These are phyloP conservation scores for Starmerella etchellsii DNA, from an alignment of 805 yeast genomes.

Conservation along the genomic window DNA sequence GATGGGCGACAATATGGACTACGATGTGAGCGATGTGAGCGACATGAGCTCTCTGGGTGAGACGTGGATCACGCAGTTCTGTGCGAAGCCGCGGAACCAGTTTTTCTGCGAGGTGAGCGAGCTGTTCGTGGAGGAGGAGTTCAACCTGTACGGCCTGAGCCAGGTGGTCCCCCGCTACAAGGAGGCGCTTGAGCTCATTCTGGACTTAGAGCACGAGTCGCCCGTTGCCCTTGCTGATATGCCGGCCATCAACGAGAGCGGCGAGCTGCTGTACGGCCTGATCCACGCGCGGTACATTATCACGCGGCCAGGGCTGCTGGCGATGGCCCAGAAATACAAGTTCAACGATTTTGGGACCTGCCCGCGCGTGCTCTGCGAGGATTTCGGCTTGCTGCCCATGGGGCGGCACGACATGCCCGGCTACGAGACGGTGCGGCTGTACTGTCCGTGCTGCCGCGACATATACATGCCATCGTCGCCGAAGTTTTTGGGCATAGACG, in stretches of 20 bases:
- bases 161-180: constrained; percentile 79
- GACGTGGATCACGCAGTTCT: constrained; percentile 66
- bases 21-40: constrained; percentile 16
- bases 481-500: constrained; percentile 81
- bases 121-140: constrained; percentile 92
- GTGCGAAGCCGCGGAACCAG: constrained; percentile 71
- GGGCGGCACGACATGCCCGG: constrained; percentile 89
- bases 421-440: constrained; percentile 77
- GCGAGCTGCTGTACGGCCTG: constrained; percentile 83
- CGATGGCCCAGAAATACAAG: constrained; percentile 82
- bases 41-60: constrained; percentile 16
- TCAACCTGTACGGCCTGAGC: constrained; percentile 81
- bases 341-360: constrained; percentile 81
- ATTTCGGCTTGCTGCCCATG: constrained; percentile 79
- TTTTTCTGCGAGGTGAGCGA: constrained; percentile 84
- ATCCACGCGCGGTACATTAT: constrained; percentile 87
- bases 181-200: constrained; percentile 79
- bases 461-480: constrained; percentile 77
- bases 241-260: constrained; percentile 74
- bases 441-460: constrained; percentile 91
- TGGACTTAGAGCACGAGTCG: constrained; percentile 58
- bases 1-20: constrained; percentile 13
- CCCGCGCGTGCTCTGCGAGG: constrained; percentile 79
- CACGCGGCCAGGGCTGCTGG: constrained; percentile 77
- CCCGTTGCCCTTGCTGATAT: constrained; percentile 51